These are phyloP conservation scores for Trametes sp. DNA, from an alignment of 1,284 basidiomycete species.

Conservation along the genomic window DNA sequence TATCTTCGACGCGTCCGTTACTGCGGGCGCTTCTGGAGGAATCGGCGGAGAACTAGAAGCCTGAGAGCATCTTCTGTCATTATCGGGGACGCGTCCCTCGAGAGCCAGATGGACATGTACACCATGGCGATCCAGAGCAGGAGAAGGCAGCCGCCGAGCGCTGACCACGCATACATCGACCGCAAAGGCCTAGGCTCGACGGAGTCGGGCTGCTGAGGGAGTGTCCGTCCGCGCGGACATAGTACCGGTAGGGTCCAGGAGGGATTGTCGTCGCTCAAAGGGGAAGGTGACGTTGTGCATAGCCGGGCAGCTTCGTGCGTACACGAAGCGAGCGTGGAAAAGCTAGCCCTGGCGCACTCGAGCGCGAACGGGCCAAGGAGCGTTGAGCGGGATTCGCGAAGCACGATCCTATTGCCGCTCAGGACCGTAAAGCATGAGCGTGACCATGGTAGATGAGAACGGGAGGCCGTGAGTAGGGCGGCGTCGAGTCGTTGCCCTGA, in stretches of 20 bases:
- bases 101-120: constrained; percentile 15
- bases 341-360: background rate
- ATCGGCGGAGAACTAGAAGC: constrained; percentile 5
- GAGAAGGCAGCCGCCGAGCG: too few relatives aligned
- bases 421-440: constrained; percentile 10
- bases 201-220: background rate
- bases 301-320: constrained; percentile 12
- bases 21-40: constrained; percentile 8
- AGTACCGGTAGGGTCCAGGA: constrained; percentile 4
- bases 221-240: background rate
- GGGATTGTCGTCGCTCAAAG: constrained; percentile 20
- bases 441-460: constrained; percentile 17
- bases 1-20: constrained; percentile 7
- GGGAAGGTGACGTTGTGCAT: constrained; percentile 22
- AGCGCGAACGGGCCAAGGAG: constrained; percentile 6
- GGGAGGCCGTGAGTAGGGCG: constrained; percentile 13
- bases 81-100: constrained; percentile 3
- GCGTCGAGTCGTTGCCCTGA: constrained; percentile 1
- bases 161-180: constrained; percentile 1
- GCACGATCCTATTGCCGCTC: constrained; percentile 6
- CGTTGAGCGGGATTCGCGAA: constrained; percentile 27
- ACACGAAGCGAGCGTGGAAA: constrained; percentile 16
- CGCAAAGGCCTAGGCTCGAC: background rate
- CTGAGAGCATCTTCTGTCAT: constrained; percentile 13
- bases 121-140: constrained; percentile 1